phyloP scores from a whole-genome alignment of 225 moss, liverwort and hornwort species.

The Antitrichia curtipendula region DNA sequence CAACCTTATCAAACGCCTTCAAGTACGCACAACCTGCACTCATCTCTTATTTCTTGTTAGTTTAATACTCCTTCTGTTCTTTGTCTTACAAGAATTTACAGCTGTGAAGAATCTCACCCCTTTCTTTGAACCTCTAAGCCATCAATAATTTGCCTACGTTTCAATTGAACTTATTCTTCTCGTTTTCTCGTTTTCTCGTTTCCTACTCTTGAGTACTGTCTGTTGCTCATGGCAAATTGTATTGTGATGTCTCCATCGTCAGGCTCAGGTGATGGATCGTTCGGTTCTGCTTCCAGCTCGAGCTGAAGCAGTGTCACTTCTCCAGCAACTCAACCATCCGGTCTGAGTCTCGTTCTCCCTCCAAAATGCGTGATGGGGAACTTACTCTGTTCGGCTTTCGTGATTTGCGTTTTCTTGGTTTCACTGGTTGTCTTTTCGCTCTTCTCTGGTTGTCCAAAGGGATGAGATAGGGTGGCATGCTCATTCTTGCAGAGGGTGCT shows the following conservation, averaged over 20 bases:
- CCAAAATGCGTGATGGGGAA: not conserved
- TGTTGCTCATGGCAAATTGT: not conserved
- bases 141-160: not conserved
- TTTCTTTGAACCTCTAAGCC: not conserved
- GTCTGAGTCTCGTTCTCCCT: slow-evolving; percentile 30
- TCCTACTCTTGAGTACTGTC: not conserved
- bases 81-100: not conserved
- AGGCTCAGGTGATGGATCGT: slow-evolving; percentile 72
- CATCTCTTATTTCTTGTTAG: not conserved
- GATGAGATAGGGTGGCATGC: not conserved
- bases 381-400: not conserved
- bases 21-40: slow-evolving; percentile 23
- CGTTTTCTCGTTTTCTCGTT: not conserved
- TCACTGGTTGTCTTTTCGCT: not conserved
- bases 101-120: not conserved
- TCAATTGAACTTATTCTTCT: not conserved
- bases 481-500: not conserved
- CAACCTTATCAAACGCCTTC: slow-evolving; percentile 45
- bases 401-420: not conserved
- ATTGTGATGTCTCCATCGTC: not conserved
- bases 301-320: slow-evolving; percentile 66
- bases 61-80: not conserved
- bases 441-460: not conserved
- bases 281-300: slow-evolving; percentile 40
- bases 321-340: slow-evolving; percentile 58